These are phyloP conservation scores for Tripterygium wilfordii DNA, from an alignment of 177 flowering plant genomes.

Conservation along the genomic window DNA sequence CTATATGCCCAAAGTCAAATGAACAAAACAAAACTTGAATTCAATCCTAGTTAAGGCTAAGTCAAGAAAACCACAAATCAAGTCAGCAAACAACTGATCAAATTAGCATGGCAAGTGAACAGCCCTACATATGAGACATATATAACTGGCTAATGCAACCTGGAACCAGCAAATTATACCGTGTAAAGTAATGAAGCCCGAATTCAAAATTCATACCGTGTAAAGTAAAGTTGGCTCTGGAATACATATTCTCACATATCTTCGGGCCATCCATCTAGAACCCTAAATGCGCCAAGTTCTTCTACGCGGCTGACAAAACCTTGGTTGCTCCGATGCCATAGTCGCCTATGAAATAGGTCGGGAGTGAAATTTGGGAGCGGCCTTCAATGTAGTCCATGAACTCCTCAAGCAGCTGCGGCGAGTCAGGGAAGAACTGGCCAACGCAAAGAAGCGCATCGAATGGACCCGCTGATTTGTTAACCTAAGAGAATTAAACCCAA, in stretches of 20 bases:
- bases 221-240: constrained; percentile 78
- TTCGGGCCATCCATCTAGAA: constrained; percentile 83
- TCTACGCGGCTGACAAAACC: constrained; percentile 44
- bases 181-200: too few relatives aligned
- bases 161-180: too few relatives aligned
- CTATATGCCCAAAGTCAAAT: too few relatives aligned
- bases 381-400: constrained; percentile 61
- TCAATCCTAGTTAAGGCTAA: too few relatives aligned
- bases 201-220: constrained; percentile 34
- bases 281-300: constrained; percentile 43
- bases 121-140: too few relatives aligned
- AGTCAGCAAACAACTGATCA: too few relatives aligned
- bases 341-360: constrained; percentile 89
- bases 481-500: too few relatives aligned
- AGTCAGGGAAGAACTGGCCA: constrained; percentile 94
- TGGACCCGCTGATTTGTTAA: constrained; percentile 87
- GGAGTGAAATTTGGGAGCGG: constrained; percentile 51
- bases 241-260: constrained; percentile 60
- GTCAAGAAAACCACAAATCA: too few relatives aligned
- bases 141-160: too few relatives aligned
- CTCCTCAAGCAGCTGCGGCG: constrained; percentile 56
- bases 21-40: too few relatives aligned
- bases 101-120: too few relatives aligned
- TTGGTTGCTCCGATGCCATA: constrained; percentile 73
- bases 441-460: constrained; percentile 87